phyloP scores from a whole-genome alignment of 139 green algal species.

The Ulvella scutata region DNA sequence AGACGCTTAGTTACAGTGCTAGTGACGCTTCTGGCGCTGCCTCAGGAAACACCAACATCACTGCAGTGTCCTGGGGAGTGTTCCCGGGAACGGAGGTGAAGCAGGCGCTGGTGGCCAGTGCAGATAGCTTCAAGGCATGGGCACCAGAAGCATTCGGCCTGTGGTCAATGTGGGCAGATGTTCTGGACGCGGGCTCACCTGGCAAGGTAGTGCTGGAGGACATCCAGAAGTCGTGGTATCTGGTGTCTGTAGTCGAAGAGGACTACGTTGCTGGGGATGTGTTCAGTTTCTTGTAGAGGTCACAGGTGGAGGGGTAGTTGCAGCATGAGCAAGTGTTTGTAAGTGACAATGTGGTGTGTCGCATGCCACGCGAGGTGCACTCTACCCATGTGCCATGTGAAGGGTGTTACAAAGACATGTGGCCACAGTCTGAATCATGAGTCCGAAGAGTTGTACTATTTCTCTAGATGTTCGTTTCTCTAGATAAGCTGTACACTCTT shows the following conservation, averaged over 20 bases:
- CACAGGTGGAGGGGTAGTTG: not conserved
- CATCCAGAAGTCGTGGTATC: slow-evolving; percentile 32
- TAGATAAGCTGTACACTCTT: too few species aligned
- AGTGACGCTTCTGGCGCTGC: slow-evolving; percentile 38
- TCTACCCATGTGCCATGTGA: too few species aligned
- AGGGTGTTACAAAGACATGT: too few species aligned
- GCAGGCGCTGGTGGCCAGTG: slow-evolving; percentile 67
- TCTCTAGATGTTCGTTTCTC: too few species aligned
- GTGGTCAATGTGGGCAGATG: slow-evolving; percentile 43
- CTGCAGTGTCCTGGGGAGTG: slow-evolving; percentile 71
- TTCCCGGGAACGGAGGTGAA: slow-evolving; percentile 70
- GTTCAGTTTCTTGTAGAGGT: slow-evolving; percentile 14
- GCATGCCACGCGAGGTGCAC: too few species aligned
- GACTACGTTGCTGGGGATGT: slow-evolving; percentile 58
- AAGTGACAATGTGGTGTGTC: too few species aligned
- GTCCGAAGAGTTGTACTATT: too few species aligned
- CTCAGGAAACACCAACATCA: slow-evolving; percentile 23
- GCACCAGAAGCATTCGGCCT: slow-evolving; percentile 73
- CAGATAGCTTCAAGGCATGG: slow-evolving; percentile 53
- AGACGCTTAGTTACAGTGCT: slow-evolving; percentile 53
- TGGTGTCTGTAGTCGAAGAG: slow-evolving; percentile 65
- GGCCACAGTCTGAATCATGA: too few species aligned
- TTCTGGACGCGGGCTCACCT: slow-evolving; percentile 44
- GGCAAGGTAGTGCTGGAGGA: slow-evolving; percentile 31
- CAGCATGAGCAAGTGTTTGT: too few species aligned